Percentiles rank a stretch among this genome's conserved stretches.
Conservation (phyloP, 352 stramenopile species). For the Pythium aphanidermatum region DNA sequence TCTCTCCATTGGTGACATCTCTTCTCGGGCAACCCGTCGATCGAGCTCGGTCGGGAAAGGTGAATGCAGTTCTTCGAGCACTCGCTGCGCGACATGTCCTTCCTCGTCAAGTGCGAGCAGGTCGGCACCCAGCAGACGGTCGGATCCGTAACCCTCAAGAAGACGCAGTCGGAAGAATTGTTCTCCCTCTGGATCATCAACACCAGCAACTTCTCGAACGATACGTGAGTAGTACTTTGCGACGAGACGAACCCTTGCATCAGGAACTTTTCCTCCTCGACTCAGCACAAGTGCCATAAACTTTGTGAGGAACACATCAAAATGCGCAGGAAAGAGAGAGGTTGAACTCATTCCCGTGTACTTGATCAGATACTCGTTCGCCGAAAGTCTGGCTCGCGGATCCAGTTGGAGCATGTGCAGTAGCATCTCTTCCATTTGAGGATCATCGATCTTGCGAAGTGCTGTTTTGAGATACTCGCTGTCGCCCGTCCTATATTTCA, state of each 20-base stretch:
- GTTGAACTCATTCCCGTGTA: conserved; percentile 50
- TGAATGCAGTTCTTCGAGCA: conserved; percentile 55
- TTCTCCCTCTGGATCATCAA: conserved; percentile 87
- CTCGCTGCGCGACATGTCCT: conserved; percentile 62
- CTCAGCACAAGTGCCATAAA: conserved; percentile 86
- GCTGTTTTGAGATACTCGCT: conserved; percentile 66
- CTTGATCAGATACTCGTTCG: conserved; percentile 86
- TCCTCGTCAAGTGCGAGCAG: conserved; percentile 35
- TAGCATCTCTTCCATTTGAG: conserved; percentile 84
- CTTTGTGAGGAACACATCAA: conserved; percentile 85
- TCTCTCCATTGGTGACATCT: conserved; percentile 5
- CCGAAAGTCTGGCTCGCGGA: conserved; percentile 76
- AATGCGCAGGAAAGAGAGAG: conserved; percentile 76
- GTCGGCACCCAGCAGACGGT: conserved; percentile 44
- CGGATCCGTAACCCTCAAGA: conserved; percentile 78
- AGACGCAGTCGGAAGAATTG: conserved; percentile 87
- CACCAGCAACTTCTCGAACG: conserved; percentile 86
- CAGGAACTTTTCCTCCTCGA: conserved; percentile 79
- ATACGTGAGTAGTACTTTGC: conserved; percentile 91
- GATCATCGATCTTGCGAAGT: conserved; percentile 92
- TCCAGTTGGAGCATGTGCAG: conserved; percentile 94
- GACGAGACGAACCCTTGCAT: conserved; percentile 90
- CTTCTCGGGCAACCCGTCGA: background rate
- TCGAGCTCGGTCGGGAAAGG: conserved; percentile 8
- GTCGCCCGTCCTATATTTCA: conserved; percentile 83